Evolutionary conservation across 2,329 filamentous ascomycete genomes (phyloP), one percentile per base, ranked within the genome.

Genomic region (Fusarium paranaense): DNA sequence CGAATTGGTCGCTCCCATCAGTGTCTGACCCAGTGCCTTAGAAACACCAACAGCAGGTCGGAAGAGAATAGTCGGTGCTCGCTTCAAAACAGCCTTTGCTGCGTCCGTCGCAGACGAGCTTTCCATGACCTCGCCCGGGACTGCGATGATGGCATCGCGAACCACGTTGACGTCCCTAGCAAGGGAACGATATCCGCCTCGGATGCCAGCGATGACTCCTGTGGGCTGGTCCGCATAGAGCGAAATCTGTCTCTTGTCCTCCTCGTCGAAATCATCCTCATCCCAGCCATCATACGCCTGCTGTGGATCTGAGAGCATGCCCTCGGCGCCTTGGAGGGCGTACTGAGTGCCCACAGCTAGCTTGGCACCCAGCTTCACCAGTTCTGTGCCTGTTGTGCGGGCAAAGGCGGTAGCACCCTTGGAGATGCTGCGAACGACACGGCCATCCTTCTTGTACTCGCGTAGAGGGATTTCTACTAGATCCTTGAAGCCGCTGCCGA

Each of bases 321-420:
- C 94, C 82, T 99, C 97, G 0, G 95, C 95, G 20, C 93, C 94
- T 80, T 98, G 93, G 2, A 99, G 89, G 18, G 95, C 91, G n/a
- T 93, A 97, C 79, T 98, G 97, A 4, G 97, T 98, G 37, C 97
- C 97, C 59, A 98, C 94, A 1, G 96, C 96, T 60, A 98, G 87
- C 82, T 98, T 98, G 54, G 97, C 97, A 14, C 97, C 96, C 0
- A 99, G 87, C 78, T 97, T 97, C 72, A 98, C 93, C n/a, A 98
- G 88, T 80, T 98, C 97, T 1, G 93, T 97, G 4, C 95, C 95
- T 0, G 97, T 99, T 1, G 95, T 98, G 79, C 94, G 95, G 38
- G 94, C 95, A 83, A 99, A 99, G 2, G 94, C 93, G 10, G 92
- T 86, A 0, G 95, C 95, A 3, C 97, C 97, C 83, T 98, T 98